These are phyloP conservation scores for Hygrophoropsis aurantiaca DNA, from an alignment of 768 basidiomycete species.

Conservation along the genomic window DNA sequence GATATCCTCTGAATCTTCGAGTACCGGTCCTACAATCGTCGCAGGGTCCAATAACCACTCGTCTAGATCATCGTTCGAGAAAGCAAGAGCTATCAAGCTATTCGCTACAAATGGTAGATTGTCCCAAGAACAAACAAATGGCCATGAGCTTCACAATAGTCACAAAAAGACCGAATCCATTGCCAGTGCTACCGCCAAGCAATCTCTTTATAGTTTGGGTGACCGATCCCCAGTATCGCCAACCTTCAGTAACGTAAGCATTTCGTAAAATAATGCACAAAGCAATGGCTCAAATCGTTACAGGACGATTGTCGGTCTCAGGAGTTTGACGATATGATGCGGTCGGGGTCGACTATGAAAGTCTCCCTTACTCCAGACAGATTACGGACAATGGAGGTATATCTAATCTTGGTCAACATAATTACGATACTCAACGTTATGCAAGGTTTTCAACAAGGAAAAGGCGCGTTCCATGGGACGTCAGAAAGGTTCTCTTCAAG, in stretches of 20 bases:
- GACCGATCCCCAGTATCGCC: conserved; percentile 35
- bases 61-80: conserved; percentile 64
- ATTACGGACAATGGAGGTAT: conserved; percentile 89
- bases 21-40: conserved; percentile 10
- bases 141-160: conserved; percentile 44
- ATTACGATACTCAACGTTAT: not conserved
- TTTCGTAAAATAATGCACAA: not conserved
- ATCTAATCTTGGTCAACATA: conserved; percentile 24
- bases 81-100: conserved; percentile 59
- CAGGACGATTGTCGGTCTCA: conserved; percentile 61
- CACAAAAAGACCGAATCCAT: conserved; percentile 58
- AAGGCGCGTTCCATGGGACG: conserved; percentile 42
- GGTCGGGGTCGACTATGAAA: conserved; percentile 88
- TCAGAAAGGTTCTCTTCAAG: conserved; percentile 19
- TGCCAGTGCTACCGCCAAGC: conserved; percentile 49
- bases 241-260: conserved; percentile 22
- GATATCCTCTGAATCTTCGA: conserved; percentile 41
- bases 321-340: conserved; percentile 93
- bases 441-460: conserved; percentile 73
- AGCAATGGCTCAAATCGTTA: conserved; percentile 4
- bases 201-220: conserved; percentile 29
- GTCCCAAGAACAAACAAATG: conserved; percentile 38
- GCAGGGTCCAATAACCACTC: conserved; percentile 17
- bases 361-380: conserved; percentile 94
- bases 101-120: conserved; percentile 42